These are phyloP conservation scores for Cystobasidium slooffiae DNA, from an alignment of 1,284 basidiomycete genomes.

Conservation along the genomic window DNA sequence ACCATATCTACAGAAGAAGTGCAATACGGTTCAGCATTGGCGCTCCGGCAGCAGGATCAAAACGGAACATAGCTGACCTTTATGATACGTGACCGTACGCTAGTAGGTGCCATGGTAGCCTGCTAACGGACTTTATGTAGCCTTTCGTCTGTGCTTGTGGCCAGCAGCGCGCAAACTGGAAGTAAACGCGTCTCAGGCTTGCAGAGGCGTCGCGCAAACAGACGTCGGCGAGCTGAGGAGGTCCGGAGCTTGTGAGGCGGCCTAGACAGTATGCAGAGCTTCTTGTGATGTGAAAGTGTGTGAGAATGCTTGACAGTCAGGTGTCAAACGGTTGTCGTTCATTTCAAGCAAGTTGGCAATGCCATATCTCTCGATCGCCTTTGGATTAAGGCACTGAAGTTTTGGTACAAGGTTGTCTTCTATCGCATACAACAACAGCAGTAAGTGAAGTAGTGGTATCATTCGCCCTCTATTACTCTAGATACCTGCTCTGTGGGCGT, in stretches of 20 bases:
- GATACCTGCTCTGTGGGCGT: neutral
- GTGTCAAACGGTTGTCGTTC: too few relatives aligned
- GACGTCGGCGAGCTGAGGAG: too few relatives aligned
- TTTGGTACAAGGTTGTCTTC: slow-evolving; percentile 1
- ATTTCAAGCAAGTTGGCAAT: neutral
- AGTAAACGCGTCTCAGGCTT: too few relatives aligned
- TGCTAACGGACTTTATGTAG: neutral
- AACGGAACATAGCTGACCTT: slow-evolving; percentile 19
- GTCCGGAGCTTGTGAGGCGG: too few relatives aligned
- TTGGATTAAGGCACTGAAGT: neutral
- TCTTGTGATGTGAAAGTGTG: too few relatives aligned
- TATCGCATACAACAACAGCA: neutral
- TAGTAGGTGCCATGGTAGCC: slow-evolving; percentile 12
- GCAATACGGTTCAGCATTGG: neutral
- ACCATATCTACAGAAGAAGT: slow-evolving; percentile 38
- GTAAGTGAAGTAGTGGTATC: neutral
- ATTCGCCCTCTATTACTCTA: neutral
- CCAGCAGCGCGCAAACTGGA: neutral
- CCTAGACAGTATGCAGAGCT: too few relatives aligned
- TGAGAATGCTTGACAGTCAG: too few relatives aligned
- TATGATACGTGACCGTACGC: slow-evolving; percentile 34
- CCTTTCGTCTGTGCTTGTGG: neutral
- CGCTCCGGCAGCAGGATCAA: neutral
- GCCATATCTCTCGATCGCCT: slow-evolving; percentile 12
- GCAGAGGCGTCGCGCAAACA: too few relatives aligned